Evolutionary conservation across 163 green algal species (phyloP), one percentile per base, ranked within the genome.

Genomic region (Prototheca cutis): DNA sequence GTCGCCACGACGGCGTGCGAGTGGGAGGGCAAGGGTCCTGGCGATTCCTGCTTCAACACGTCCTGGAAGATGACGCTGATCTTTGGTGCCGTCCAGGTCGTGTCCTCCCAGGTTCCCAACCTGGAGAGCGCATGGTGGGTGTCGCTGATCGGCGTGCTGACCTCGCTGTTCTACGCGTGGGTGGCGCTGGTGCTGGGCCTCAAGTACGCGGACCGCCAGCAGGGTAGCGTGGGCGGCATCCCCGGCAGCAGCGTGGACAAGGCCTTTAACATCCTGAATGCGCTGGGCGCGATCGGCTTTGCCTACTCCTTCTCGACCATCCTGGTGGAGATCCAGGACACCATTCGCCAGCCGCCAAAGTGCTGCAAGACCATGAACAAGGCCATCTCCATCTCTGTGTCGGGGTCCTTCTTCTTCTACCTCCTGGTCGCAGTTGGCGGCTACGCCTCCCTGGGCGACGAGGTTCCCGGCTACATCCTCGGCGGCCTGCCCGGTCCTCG

Each of bases 101-200:
- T 73, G 6, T 52, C 80, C 8, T 65, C 42, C 32, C 70, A 80
- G 68, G 54, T 73, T 47, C 40, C 51, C 2, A 74, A 55, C 59
- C 62, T 80, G 23, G 73, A 80, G 47, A 17, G 27, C 2, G 70
- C 71, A 0, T 80, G 73, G 73, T 80, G 73, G 73, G 65, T 67
- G 17, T 68, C 53, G 24, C 27, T 19, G 2, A 54, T 73, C 21
- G 66, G 66, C 25, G 65, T 65, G 1, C 29, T 48, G 2, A 77
- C 71, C 55, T 61, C 36, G 3, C 36, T 77, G 24, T 36, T 58
- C 57, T 77, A 77, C 58, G 60, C 36, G 29, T 58, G 47, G 4
- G 52, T 63, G 6, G 70, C 70, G 8, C 57, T 77, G 24, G 70
- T 51, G 18, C 53, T 77, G 23, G 49, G 33, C 31, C 21, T 53